Evolutionary conservation across 1,284 basidiomycete species (phyloP).

Genomic region (Flammula alnicola): DNA sequence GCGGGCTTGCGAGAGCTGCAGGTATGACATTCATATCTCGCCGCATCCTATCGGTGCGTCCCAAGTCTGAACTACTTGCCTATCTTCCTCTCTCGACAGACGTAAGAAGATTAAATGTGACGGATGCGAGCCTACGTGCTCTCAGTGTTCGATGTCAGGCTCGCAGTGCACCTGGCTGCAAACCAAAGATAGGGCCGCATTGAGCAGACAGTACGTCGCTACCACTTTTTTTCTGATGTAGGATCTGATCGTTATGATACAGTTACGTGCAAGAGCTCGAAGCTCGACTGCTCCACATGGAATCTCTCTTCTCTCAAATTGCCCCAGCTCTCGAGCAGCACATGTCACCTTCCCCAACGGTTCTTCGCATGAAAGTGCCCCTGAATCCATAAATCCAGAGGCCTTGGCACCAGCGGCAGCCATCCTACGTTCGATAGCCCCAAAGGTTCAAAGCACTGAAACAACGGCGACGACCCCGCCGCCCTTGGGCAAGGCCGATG

Average conservation of each 20-base stretch:
- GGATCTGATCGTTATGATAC: slow-evolving; percentile 17
- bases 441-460: slow-evolving; percentile 37
- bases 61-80: slow-evolving; percentile 22
- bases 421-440: slow-evolving; percentile 47
- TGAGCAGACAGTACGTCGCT: slow-evolving; percentile 80
- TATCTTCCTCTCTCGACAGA: slow-evolving; percentile 42
- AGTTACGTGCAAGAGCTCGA: slow-evolving; percentile 90
- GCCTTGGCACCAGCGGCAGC: slow-evolving; percentile 39
- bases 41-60: slow-evolving; percentile 21
- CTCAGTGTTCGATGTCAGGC: slow-evolving; percentile 73
- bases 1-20: slow-evolving; percentile 85
- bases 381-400: slow-evolving; percentile 34
- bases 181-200: slow-evolving; percentile 83
- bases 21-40: slow-evolving; percentile 49
- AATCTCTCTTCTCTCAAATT: slow-evolving; percentile 76
- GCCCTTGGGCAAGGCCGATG: slow-evolving; percentile 40
- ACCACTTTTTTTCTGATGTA: slow-evolving; percentile 6
- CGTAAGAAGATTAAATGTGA: slow-evolving; percentile 91
- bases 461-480: slow-evolving; percentile 59
- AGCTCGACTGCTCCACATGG: slow-evolving; percentile 83
- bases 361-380: slow-evolving; percentile 33
- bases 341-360: slow-evolving; percentile 57
- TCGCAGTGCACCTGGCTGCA: slow-evolving; percentile 84
- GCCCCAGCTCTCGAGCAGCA: slow-evolving; percentile 78
- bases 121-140: slow-evolving; percentile 82